These are phyloP conservation scores for Antrodiella citrinella DNA, from an alignment of 768 basidiomycete species.

Conservation along the genomic window DNA sequence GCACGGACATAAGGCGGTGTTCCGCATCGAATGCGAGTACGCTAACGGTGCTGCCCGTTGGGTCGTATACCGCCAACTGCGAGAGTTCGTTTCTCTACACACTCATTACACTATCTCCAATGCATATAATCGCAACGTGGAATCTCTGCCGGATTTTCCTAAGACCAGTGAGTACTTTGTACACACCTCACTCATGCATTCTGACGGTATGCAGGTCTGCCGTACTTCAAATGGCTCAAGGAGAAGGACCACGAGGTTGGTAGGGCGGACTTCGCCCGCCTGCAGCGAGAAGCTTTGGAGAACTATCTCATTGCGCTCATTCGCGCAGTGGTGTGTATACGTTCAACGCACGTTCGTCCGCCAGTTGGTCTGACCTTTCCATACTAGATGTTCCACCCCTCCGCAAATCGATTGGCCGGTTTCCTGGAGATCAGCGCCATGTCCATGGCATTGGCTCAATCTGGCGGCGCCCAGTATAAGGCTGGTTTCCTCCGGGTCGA, in stretches of 20 bases:
- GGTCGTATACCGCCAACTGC: slow-evolving; percentile 91
- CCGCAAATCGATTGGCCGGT: slow-evolving; percentile 78
- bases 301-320: slow-evolving; percentile 84
- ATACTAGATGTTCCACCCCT: slow-evolving; percentile 87
- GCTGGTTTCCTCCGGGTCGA: slow-evolving; percentile 74
- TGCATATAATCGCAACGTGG: slow-evolving; percentile 62
- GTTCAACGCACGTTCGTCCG: too few relatives aligned
- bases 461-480: slow-evolving; percentile 86
- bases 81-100: slow-evolving; percentile 87
- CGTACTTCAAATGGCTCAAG: slow-evolving; percentile 83
- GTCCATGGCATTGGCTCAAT: slow-evolving; percentile 68
- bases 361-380: neutral
- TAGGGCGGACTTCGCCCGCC: slow-evolving; percentile 68
- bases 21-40: slow-evolving; percentile 94
- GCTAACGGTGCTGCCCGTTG: slow-evolving; percentile 88
- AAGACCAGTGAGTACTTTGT: slow-evolving; percentile 47
- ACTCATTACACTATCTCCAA: slow-evolving; percentile 85
- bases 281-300: slow-evolving; percentile 79
- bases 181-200: neutral
- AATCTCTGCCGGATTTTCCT: slow-evolving; percentile 88
- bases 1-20: slow-evolving; percentile 68
- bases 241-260: slow-evolving; percentile 43
- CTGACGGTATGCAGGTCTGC: slow-evolving; percentile 52
- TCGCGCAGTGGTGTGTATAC: slow-evolving; percentile 62
- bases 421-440: slow-evolving; percentile 92